phyloP scores from a whole-genome alignment of 306 rosid genomes.

The Delonix regia region DNA sequence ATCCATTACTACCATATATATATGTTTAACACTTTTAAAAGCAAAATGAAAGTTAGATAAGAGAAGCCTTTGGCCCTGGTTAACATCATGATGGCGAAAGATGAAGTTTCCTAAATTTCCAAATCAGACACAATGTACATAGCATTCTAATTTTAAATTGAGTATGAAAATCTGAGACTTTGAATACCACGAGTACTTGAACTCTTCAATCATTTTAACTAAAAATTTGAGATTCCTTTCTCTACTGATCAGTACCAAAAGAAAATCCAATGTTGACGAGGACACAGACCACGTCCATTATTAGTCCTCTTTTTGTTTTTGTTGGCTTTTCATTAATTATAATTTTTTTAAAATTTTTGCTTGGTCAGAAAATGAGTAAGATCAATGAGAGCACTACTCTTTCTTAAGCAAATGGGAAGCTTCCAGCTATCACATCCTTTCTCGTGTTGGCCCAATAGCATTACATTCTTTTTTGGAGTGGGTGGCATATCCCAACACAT shows the following conservation, averaged over 20 bases:
- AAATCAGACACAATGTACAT: not conserved
- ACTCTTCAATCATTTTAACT: not conserved
- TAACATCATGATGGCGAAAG: conserved; percentile 22
- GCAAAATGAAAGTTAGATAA: conserved; percentile 27
- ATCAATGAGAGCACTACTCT: no score
- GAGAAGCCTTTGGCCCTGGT: conserved; percentile 6
- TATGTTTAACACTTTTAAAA: conserved; percentile 27
- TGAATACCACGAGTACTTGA: not conserved
- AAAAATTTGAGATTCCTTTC: not conserved
- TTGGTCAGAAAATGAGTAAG: no score
- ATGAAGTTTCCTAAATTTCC: conserved; percentile 2
- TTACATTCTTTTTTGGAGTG: not conserved
- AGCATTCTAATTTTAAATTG: not conserved
- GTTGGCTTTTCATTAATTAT: no score
- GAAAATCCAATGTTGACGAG: not conserved
- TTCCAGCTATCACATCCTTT: not conserved
- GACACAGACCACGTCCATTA: no score
- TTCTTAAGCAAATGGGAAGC: not conserved
- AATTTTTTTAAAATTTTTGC: no score
- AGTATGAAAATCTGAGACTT: not conserved
- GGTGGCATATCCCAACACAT: no score
- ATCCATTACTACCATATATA: not conserved
- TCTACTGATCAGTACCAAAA: not conserved
- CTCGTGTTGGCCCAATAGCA: not conserved
- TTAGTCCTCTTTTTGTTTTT: no score